Percentiles rank a stretch among this genome's conserved stretches.
Conservation (phyloP, 2,329 filamentous ascomycete species). For the Penicillium sp. region DNA sequence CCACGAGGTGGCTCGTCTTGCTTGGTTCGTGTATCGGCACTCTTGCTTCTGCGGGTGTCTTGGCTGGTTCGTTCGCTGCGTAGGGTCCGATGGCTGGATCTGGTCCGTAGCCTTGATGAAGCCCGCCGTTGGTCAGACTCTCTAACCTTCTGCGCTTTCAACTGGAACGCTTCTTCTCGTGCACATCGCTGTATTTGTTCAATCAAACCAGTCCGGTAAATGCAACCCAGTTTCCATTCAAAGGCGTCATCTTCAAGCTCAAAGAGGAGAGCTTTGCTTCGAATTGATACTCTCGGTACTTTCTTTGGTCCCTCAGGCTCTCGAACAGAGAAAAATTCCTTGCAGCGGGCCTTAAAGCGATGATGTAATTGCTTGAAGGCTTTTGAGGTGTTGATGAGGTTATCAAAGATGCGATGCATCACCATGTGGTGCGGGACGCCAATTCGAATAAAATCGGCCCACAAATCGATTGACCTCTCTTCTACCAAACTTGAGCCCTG, state of each 20-base stretch:
- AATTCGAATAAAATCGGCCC: constrained; percentile 80
- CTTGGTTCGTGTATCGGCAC: constrained; percentile 51
- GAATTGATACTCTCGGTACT: constrained; percentile 81
- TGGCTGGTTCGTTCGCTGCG: constrained; percentile 40
- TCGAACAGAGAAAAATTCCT: constrained; percentile 86
- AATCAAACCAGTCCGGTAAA: constrained; percentile 83
- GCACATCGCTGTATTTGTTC: constrained; percentile 90
- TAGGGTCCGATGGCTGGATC: constrained; percentile 50
- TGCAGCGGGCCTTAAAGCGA: constrained; percentile 81
- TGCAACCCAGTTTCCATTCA: constrained; percentile 94
- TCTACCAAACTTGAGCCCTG: constrained; percentile 62
- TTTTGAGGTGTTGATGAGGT: constrained; percentile 83
- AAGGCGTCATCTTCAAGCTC: constrained; percentile 96
- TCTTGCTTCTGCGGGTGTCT: constrained; percentile 54
- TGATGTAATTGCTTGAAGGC: constrained; percentile 89
- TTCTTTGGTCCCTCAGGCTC: constrained; percentile 80
- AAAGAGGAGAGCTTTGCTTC: constrained; percentile 79
- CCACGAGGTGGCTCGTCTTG: constrained; percentile 36
- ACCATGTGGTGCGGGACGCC: constrained; percentile 90
- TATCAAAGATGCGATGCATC: constrained; percentile 89
- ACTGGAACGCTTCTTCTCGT: constrained; percentile 81
- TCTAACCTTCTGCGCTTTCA: constrained; percentile 82
- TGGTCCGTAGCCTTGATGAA: constrained; percentile 54
- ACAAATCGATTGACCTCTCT: constrained; percentile 81
- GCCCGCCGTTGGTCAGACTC: constrained; percentile 61